phyloP scores from a whole-genome alignment of 2,329 filamentous ascomycete genomes.

The Fusarium transvaalense region DNA sequence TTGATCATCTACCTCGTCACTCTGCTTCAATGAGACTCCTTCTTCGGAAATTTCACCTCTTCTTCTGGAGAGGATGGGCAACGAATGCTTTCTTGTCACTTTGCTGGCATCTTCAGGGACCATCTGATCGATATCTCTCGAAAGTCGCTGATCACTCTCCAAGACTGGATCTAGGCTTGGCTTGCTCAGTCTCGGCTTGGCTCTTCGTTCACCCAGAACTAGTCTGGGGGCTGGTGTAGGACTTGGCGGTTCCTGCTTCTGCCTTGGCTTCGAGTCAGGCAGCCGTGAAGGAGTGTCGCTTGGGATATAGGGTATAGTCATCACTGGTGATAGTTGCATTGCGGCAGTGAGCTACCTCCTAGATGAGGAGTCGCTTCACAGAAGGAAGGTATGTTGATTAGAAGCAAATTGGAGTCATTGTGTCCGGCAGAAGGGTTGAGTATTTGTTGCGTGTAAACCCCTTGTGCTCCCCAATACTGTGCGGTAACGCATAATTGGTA shows the following conservation, averaged over 20 bases:
- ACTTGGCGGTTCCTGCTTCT: slow-evolving; percentile 9
- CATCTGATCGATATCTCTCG: slow-evolving; percentile 31
- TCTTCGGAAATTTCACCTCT: slow-evolving; percentile 60
- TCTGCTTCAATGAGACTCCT: slow-evolving; percentile 53
- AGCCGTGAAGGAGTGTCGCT: neutral
- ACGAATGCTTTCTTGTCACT: slow-evolving; percentile 35
- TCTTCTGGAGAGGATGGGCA: slow-evolving; percentile 38
- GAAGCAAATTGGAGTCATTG: neutral
- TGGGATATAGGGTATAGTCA: slow-evolving; percentile 26
- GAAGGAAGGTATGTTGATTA: neutral
- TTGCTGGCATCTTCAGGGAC: slow-evolving; percentile 28
- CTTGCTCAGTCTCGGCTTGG: slow-evolving; percentile 36
- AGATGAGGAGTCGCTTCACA: neutral
- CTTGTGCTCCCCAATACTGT: neutral
- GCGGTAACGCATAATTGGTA: neutral
- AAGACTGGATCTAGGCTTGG: slow-evolving; percentile 50
- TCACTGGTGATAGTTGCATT: slow-evolving; percentile 33
- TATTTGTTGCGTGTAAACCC: slow-evolving; percentile 6
- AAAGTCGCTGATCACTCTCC: slow-evolving; percentile 45
- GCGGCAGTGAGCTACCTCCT: neutral
- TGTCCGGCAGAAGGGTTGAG: neutral
- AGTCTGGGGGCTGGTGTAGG: slow-evolving; percentile 10
- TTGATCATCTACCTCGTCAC: slow-evolving; percentile 56
- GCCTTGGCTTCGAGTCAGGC: slow-evolving; percentile 14
- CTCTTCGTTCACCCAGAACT: slow-evolving; percentile 35